phyloP scores from a whole-genome alignment of 108 stramenopile species.

The Fragilariopsis cylindrus region DNA sequence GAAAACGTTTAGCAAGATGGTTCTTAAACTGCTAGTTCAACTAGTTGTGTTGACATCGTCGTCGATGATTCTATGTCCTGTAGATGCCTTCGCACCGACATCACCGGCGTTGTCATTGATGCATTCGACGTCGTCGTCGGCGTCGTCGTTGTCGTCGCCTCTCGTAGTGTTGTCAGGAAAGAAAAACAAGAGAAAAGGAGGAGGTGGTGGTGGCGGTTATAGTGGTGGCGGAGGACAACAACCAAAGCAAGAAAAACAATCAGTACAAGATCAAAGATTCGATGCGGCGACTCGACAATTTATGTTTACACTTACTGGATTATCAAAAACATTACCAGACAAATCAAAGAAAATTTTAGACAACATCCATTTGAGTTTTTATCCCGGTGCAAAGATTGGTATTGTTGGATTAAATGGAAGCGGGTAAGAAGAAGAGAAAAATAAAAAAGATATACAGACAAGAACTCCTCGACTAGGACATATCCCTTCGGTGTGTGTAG shows the following conservation, averaged over 20 bases:
- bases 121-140: neutral
- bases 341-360: slow-evolving; percentile 87
- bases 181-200: slow-evolving; percentile 32
- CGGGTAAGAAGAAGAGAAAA: slow-evolving; percentile 8
- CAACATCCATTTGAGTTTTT: slow-evolving; percentile 84
- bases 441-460: neutral
- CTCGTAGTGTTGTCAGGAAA: slow-evolving; percentile 40
- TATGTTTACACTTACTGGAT: slow-evolving; percentile 83
- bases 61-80: neutral
- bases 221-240: slow-evolving; percentile 35
- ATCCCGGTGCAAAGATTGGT: slow-evolving; percentile 75
- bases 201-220: slow-evolving; percentile 25
- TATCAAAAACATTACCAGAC: slow-evolving; percentile 84
- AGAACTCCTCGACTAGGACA: too few relatives aligned
- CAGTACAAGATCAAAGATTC: slow-evolving; percentile 80
- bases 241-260: slow-evolving; percentile 74
- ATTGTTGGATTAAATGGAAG: slow-evolving; percentile 90
- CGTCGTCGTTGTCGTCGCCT: neutral
- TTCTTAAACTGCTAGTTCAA: too few relatives aligned
- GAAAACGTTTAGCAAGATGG: neutral
- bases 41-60: neutral
- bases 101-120: too few relatives aligned
- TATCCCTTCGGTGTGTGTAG: too few relatives aligned
- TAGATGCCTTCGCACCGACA: neutral
- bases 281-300: slow-evolving; percentile 88